phyloP scores from a whole-genome alignment of 2,329 filamentous ascomycete genomes.

The Pezicula neosporulosa region DNA sequence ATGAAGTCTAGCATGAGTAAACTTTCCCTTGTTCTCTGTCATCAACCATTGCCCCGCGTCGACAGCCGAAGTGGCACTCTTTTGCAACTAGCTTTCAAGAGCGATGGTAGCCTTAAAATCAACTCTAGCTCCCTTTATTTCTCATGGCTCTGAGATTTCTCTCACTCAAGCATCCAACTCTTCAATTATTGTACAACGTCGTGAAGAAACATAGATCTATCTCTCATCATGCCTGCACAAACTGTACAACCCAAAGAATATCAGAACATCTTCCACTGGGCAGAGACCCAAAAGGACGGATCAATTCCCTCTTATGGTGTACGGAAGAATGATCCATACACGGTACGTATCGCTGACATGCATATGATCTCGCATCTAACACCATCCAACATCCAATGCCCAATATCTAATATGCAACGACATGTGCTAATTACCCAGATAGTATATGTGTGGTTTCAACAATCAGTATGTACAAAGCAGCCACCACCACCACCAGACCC shows the following conservation, averaged over 20 bases:
- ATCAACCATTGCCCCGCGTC: no score
- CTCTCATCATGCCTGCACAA: conserved; percentile 6
- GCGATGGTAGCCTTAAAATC: no score
- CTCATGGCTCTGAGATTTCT: no score
- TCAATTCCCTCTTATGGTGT: conserved; percentile 49
- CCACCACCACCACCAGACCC: no score
- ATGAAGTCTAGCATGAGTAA: no score
- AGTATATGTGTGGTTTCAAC: conserved; percentile 55
- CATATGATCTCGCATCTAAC: background rate
- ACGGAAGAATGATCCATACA: conserved; percentile 51
- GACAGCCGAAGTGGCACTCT: no score
- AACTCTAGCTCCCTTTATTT: no score
- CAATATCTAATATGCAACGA: background rate
- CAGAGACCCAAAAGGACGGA: conserved; percentile 56
- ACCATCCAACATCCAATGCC: background rate
- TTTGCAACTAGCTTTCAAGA: no score
- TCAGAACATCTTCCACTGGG: conserved; percentile 53
- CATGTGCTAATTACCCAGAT: background rate
- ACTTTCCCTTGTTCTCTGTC: no score
- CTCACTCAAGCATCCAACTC: no score
- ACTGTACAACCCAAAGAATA: conserved; percentile 33
- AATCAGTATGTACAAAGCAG: conserved; percentile 21
- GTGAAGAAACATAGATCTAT: no score
- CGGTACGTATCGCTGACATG: conserved; percentile 30
- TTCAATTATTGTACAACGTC: no score